Base-by-base conservation (phyloP, 306 rosid species). In the Fragaria nilgerrensis region DNA sequence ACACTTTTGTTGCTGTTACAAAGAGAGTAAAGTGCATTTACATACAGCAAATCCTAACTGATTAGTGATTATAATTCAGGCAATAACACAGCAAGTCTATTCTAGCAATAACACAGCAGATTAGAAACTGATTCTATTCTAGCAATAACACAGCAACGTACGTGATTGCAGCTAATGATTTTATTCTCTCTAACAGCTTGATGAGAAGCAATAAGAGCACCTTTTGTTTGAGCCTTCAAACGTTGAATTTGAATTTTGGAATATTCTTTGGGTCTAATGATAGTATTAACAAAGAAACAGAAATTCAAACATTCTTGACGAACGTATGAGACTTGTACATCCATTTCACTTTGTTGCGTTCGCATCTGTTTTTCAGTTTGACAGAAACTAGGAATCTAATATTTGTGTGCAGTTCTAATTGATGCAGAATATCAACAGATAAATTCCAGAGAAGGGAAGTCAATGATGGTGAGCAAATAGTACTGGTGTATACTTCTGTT, bases 381-480 rank as follows among this genome's bases (percentile, higher is more conserved):
- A 49, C 48, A 63, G 53, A 68, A 29, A n/a, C 11, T 56, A 15
- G 19, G 27, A 61, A 47, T 22, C 39, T 56, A 7, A 7, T 22
- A 11, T 10, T 23, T 78, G 20, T 72, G 71, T 86, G 81, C 96
- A 92, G 96, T 92, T 75, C 63, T 79, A 72, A 83, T 92, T 10
- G 87, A 88, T 77, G 63, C 90, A 9, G 72, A 81, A 56, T 86
- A 68, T 62, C 89, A 87, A 32, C 89, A 89, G 10, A 81, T 94
- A 83, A 49, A 82, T 59, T 84, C 90, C 3, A 89, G 72, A 78
- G 90, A 85, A 79, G 81, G 89, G 85, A 92, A 89, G 80, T 78
- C 97, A 72, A 7, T 61, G 11, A 37, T 81, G 68, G 98, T 94
- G 77, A 44, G 87, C 23, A 73, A 55, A 25, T 20, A 64, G 44